Conservation (phyloP, 345 rosid species). For the Boechera retrofracta region DNA sequence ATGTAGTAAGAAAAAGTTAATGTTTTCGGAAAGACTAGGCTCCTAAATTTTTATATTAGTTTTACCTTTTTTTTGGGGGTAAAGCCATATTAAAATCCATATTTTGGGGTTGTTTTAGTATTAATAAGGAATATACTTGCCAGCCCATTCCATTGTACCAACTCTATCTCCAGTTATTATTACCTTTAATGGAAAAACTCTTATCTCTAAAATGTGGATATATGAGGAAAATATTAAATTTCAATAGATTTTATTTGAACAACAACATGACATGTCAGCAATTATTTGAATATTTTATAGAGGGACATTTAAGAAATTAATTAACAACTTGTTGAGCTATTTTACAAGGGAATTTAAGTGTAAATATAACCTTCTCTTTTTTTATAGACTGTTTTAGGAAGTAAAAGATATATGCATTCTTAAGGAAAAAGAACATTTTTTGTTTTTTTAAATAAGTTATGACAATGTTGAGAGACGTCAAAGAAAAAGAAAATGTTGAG, state of each 20-base stretch:
- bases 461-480: too few species aligned
- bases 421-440: too few species aligned
- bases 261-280: not conserved
- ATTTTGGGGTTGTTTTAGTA: slow-evolving; percentile 17
- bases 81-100: not conserved
- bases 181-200: not conserved
- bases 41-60: not conserved
- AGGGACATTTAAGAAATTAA: not conserved
- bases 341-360: too few species aligned
- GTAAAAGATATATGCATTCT: too few species aligned
- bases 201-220: not conserved
- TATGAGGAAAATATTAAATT: slow-evolving; percentile 16
- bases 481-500: too few species aligned
- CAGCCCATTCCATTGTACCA: not conserved
- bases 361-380: too few species aligned
- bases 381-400: too few species aligned
- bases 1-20: not conserved
- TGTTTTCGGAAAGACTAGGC: not conserved
- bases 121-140: not conserved
- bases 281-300: not conserved
- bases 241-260: slow-evolving; percentile 13
- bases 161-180: slow-evolving; percentile 10
- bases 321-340: too few species aligned
- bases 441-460: too few species aligned
- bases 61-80: not conserved